Base-by-base conservation (phyloP, 345 rosid genomes). In the Stellera chamaejasme region DNA sequence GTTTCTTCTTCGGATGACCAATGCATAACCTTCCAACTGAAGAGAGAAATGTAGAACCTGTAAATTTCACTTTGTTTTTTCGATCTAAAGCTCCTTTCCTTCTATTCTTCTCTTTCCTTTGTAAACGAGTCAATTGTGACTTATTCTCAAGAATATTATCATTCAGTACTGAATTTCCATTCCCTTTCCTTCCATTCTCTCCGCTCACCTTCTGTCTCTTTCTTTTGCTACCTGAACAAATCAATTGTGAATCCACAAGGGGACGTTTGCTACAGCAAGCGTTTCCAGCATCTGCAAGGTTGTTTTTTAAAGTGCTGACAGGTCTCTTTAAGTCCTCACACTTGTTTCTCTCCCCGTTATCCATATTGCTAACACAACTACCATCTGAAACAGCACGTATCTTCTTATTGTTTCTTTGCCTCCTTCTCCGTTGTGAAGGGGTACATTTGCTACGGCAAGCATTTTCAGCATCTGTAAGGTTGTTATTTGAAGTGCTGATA, bases 1-100 rank as follows among this genome's bases (percentile, higher is more conserved):
- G 91, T 60, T 84, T 93, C 69, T 68, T 88, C 64, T 50, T 76
- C 48, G 66, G 64, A 68, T 10, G 54, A 48, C 63, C 66, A 41
- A 54, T 13, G 58, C 50, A 60, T 27, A 58, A 56, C 58, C 75
- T 61, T 67, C 63, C 50, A 10, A 66, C 36, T 32, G 60, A 36
- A 66, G 58, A 15, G 46, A 57, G 60, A 6, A 63, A 43, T 13
- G n/a, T 48, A 32, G 58, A 60, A 11, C 58, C 56, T 14, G 43
- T 49, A 50, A 19, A 13, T 48, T 62, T 59, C 52, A 14, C 19
- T 13, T 63, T 63, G 50, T 50, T 23, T 53, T 77, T 55, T 53
- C 16, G 48, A 67, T 62, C 62, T n/a, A 13, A 59, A 48, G 5
- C 9, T 5, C 7, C 39, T 32, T 32, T 55, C 54, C 16, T 59